Evolutionary conservation across 2,329 filamentous ascomycete species (phyloP), one percentile per base, ranked within the genome.

Genomic region (Stachybotrys chlorohalonatus): DNA sequence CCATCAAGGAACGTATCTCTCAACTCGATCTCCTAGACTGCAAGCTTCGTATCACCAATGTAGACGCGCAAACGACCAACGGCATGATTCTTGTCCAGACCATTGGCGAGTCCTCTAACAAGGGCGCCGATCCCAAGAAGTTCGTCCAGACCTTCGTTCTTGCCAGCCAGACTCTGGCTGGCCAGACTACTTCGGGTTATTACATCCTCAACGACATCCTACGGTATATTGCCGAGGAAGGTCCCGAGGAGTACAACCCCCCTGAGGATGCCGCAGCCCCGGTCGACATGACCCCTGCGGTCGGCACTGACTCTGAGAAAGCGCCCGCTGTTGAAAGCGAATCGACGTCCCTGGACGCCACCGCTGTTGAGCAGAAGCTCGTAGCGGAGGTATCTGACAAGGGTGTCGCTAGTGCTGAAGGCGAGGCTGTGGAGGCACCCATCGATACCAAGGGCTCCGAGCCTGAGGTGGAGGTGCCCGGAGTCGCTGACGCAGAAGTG

Each of bases 161-260:
- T 59, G 94, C 94, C 51, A 86, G 93, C 72, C 94, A 99, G 76
- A 90, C 90, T 52, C 88, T 99, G 59, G 94, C 94, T 51, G 86
- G 93, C 72, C 94, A 99, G 76, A 90, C 90, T 52, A 13, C 9
- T 13, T 95, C 93, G 55, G 94, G 94, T 60, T 99, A 97, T 79
- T 99, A 95, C 65, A 93, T 99, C 39, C 83, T 99, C 64, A 99
- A 99, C 73, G 94, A 99, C 68, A 96, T 99, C 70, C 90, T 97
- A 77, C 84, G 94, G 64, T 97, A 95, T 74, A 85, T 99, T 61
- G 85, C 87, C 60, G 90, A 94, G 58, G 89, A 93, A 64, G 81
- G 81, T 47, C 91, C 96, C 57, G 89, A 89, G 56, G 84, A 86
- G 58, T 74, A 61, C 50, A 57, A 84, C 31, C 56, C 59, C 50